A percentile compares a stretch with the other conserved stretches of the same genome.
phyloP scores from a whole-genome alignment of 768 basidiomycete species.

The Macrolepiota dolichaula region DNA sequence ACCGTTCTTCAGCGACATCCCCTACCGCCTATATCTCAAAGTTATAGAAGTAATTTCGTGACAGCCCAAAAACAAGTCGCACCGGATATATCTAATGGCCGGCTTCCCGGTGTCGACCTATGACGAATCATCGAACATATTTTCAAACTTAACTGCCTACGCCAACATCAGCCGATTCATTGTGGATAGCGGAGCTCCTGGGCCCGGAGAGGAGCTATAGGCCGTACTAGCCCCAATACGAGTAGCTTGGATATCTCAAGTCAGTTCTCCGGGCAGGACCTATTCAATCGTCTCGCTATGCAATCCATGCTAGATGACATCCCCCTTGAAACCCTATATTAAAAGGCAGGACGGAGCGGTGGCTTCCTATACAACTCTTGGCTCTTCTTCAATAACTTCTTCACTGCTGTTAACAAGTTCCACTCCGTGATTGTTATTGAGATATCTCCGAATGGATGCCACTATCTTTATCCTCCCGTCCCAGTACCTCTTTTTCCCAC shows the following conservation, averaged over 20 bases:
- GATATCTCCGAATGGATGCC: background rate
- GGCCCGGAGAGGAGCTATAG: background rate
- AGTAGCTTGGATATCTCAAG: background rate
- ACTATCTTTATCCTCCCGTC: background rate
- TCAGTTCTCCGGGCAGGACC: background rate
- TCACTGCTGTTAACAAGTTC: background rate
- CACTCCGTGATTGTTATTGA: background rate
- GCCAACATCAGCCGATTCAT: constrained; percentile 23
- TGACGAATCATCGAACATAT: constrained; percentile 16
- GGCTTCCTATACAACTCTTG: background rate
- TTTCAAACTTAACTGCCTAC: constrained; percentile 23
- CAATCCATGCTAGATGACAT: background rate
- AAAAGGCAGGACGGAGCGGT: background rate
- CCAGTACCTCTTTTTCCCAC: background rate
- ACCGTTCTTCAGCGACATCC: too few relatives aligned
- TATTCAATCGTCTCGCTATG: background rate
- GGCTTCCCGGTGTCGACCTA: constrained; percentile 17
- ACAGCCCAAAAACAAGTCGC: constrained; percentile 6
- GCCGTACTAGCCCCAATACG: background rate
- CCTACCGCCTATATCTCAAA: too few relatives aligned
- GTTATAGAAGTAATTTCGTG: constrained; percentile 17
- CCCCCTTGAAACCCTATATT: background rate
- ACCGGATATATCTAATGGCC: background rate
- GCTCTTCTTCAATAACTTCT: background rate
- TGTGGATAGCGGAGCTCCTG: background rate